These are phyloP conservation scores for Nitzschia putrida DNA, from an alignment of 108 stramenopile genomes.

Conservation along the genomic window DNA sequence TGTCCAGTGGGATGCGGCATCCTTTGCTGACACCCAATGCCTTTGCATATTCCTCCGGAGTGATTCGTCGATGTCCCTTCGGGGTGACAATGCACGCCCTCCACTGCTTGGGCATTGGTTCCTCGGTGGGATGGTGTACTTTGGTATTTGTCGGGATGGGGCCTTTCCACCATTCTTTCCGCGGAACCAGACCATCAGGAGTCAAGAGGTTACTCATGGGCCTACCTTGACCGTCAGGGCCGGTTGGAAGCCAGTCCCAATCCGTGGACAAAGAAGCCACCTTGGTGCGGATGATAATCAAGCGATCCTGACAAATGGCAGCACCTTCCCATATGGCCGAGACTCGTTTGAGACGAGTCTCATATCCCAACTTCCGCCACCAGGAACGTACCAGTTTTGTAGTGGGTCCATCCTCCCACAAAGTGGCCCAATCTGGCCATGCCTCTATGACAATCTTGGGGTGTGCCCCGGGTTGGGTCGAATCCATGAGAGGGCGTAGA, in stretches of 20 bases:
- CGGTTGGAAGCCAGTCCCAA: background rate
- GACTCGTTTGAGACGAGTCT: background rate
- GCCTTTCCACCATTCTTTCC: background rate
- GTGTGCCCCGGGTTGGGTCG: background rate
- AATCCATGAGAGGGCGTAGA: background rate
- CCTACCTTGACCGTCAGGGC: background rate
- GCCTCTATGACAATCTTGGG: background rate
- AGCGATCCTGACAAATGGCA: background rate
- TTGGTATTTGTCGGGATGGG: too few relatives aligned
- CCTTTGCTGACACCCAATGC: background rate
- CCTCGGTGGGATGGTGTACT: background rate
- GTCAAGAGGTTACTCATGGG: background rate
- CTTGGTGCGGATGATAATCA: background rate
- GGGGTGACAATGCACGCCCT: background rate
- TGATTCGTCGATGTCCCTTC: background rate
- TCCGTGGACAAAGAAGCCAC: background rate
- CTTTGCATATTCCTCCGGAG: background rate
- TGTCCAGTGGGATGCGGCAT: background rate
- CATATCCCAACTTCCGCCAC: background rate
- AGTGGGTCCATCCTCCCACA: background rate
- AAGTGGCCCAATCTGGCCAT: background rate
- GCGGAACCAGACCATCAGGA: background rate
- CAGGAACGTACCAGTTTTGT: background rate
- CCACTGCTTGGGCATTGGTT: background rate
- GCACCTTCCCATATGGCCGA: background rate